phyloP scores from a whole-genome alignment of 2,329 filamentous ascomycete genomes.

The Hymenoscyphus salicellus region DNA sequence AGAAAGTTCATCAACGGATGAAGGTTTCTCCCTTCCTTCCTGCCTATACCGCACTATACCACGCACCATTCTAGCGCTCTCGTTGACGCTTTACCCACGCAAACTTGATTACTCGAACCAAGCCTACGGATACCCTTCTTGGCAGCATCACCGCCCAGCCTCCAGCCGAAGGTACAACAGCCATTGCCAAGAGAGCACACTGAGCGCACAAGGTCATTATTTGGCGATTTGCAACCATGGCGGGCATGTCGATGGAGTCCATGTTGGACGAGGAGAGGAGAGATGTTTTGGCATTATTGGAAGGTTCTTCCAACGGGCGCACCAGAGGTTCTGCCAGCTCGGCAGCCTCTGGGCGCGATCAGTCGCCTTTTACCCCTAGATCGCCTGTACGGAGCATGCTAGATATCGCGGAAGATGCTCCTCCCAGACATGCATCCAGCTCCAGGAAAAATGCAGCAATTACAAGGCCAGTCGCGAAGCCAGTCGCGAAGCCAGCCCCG shows the following conservation, averaged over 20 bases:
- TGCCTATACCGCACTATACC: not conserved
- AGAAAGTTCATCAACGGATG: conserved; percentile 37
- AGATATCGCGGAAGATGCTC: conserved; percentile 30
- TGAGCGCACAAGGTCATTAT: conserved; percentile 13
- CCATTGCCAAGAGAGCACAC: conserved; percentile 15
- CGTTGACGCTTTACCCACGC: not conserved
- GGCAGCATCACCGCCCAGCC: conserved; percentile 15
- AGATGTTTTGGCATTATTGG: conserved; percentile 68
- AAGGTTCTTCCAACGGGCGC: conserved; percentile 35
- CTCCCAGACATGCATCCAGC: conserved; percentile 29
- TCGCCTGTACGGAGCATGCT: conserved; percentile 66
- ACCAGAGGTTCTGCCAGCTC: conserved; percentile 34
- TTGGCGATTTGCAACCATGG: conserved; percentile 24
- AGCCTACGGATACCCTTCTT: conserved; percentile 14
- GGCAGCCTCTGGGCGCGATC: conserved; percentile 42
- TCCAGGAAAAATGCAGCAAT: conserved; percentile 39
- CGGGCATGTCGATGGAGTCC: conserved; percentile 61
- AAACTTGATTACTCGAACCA: not conserved
- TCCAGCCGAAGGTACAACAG: conserved; percentile 12
- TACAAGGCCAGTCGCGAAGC: conserved; percentile 11
- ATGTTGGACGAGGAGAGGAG: conserved; percentile 73
- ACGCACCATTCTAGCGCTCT: not conserved
- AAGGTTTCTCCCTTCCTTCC: conserved; percentile 21
- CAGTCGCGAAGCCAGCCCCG: conserved; percentile 10
- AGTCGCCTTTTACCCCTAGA: conserved; percentile 55